These are phyloP conservation scores for Puccinia hordei DNA, from an alignment of 1,284 basidiomycete genomes.

Conservation along the genomic window DNA sequence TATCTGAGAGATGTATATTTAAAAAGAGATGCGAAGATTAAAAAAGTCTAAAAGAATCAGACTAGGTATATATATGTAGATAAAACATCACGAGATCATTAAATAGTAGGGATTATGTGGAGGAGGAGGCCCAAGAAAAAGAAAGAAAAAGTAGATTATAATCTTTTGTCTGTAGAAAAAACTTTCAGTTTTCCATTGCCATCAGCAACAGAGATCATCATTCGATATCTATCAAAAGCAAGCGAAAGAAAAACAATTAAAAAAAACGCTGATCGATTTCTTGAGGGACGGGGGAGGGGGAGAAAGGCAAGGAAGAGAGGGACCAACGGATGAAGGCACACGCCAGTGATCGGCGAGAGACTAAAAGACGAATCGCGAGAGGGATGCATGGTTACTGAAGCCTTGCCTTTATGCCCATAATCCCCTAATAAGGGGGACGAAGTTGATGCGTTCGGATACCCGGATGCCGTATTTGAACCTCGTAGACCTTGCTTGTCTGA, in stretches of 20 bases:
- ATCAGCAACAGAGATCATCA: slow-evolving; percentile 16
- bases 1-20: no score
- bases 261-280: background rate
- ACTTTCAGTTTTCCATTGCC: slow-evolving; percentile 2
- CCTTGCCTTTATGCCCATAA: background rate
- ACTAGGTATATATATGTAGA: no score
- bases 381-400: background rate
- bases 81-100: no score
- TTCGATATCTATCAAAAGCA: slow-evolving; percentile 7
- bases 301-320: no score
- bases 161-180: background rate
- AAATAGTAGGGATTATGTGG: no score
- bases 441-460: background rate
- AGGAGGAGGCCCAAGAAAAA: no score
- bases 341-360: slow-evolving; percentile 31
- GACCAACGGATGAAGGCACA: slow-evolving; percentile 47
- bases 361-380: background rate
- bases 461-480: background rate
- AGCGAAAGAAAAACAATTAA: background rate
- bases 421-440: background rate
- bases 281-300: background rate
- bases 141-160: background rate
- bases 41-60: no score
- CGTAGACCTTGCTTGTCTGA: background rate
- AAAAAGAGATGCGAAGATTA: no score